Base-by-base conservation (phyloP, 2,329 filamentous ascomycete species). In the Dryadomyces quercivorus region DNA sequence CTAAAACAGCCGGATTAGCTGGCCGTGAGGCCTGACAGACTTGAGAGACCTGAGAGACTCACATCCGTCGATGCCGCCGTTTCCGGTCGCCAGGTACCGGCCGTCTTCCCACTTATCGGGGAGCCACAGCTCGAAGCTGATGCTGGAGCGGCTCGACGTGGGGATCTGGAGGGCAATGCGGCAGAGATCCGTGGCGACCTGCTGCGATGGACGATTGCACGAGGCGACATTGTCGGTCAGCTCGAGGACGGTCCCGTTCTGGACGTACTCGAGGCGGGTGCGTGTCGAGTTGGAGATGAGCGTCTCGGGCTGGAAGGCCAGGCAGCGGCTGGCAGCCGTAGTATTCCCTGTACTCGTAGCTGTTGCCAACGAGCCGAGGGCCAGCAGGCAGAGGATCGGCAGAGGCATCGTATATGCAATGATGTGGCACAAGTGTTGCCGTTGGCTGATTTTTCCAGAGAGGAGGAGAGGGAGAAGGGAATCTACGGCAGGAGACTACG, bases 21-120 rank as follows among this genome's bases (percentile, higher is more conserved):
- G 26, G n/a, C n/a, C n/a, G n/a, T n/a, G n/a, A n/a, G n/a, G n/a
- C n/a, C n/a, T n/a, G n/a, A n/a, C n/a, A n/a, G n/a, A n/a, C n/a
- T n/a, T n/a, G n/a, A n/a, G n/a, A n/a, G n/a, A n/a, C n/a, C n/a
- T n/a, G n/a, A n/a, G n/a, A n/a, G n/a, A 50, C 61, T 50, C 20
- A 64, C 75, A 75, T 18, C 74, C 75, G 43, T 69, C 68, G 13
- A 77, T 61, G 2, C 75, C 75, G 4, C 73, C 74, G 46, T 77
- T 77, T 1, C 74, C 75, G 0, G 71, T 74, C 22, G 67, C 70
- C 43, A 78, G 58, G 57, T 75, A 70, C 0, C 75, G 70, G 1
- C n/a, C 8, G 5, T 70, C 68, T 1, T 66, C 69, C 65, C 75
- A 78, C 36, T 63, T 57, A 40, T 66, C 61, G 0, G 75, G 75